These are phyloP conservation scores for Ophiostoma pallidulum DNA, from an alignment of 2,329 filamentous ascomycete genomes.

Conservation along the genomic window DNA sequence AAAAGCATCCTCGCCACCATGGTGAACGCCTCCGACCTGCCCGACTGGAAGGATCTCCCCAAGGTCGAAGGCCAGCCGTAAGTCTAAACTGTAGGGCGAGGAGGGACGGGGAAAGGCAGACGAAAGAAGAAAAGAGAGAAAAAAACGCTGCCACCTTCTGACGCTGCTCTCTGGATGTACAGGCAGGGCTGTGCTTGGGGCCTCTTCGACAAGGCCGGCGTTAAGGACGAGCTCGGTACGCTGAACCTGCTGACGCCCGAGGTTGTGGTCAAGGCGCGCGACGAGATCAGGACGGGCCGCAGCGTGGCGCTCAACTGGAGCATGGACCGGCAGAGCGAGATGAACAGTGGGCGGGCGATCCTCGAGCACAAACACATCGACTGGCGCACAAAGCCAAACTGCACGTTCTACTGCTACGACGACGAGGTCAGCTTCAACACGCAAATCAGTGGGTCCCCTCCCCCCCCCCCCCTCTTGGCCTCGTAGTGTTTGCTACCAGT, in stretches of 20 bases:
- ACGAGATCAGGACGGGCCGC: slow-evolving; percentile 43
- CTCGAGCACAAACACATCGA: slow-evolving; percentile 32
- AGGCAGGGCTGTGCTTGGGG: slow-evolving; percentile 28
- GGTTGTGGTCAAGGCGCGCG: slow-evolving; percentile 39
- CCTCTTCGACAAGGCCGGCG: slow-evolving; percentile 39
- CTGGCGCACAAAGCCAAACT: slow-evolving; percentile 9
- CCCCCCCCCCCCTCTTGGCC: too few relatives aligned
- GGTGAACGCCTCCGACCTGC: not conserved
- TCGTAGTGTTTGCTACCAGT: too few relatives aligned
- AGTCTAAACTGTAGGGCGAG: not conserved
- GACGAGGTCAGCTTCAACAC: slow-evolving; percentile 14
- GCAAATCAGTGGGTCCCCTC: slow-evolving; percentile 25
- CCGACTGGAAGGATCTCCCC: slow-evolving; percentile 9
- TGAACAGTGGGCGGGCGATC: slow-evolving; percentile 42
- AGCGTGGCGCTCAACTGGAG: slow-evolving; percentile 53
- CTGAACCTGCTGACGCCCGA: slow-evolving; percentile 51
- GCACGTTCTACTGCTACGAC: slow-evolving; percentile 11
- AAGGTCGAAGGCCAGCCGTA: slow-evolving; percentile 10
- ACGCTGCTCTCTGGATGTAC: too few relatives aligned
- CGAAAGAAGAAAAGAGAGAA: not conserved
- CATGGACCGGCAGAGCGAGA: slow-evolving; percentile 41
- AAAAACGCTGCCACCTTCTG: slow-evolving; percentile 18
- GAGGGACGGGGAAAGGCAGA: not conserved
- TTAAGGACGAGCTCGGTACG: slow-evolving; percentile 46
- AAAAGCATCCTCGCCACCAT: not conserved